Conservation (phyloP, 345 rosid genomes). For the Salix exigua region DNA sequence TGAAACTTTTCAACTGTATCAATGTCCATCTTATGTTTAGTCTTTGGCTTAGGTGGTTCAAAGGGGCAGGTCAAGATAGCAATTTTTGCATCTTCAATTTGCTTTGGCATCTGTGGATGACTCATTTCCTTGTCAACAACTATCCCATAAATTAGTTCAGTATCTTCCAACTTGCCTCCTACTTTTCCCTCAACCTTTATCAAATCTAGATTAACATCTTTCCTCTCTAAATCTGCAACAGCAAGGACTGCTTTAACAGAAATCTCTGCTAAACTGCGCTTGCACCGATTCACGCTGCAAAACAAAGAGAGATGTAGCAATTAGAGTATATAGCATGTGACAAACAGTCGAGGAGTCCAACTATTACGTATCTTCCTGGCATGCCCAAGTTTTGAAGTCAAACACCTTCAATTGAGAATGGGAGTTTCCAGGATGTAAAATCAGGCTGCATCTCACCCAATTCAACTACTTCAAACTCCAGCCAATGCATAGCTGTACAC, state of each 20-base stretch:
- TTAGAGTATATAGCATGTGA: not conserved
- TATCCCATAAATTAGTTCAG: slow-evolving; percentile 83
- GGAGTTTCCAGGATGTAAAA: not conserved
- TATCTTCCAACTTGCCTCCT: slow-evolving; percentile 86
- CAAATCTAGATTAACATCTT: slow-evolving; percentile 86
- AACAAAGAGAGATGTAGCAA: slow-evolving; percentile 5
- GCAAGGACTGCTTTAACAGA: slow-evolving; percentile 94
- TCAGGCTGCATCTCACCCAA: not conserved
- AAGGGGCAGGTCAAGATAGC: slow-evolving; percentile 96
- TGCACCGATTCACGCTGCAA: slow-evolving; percentile 90
- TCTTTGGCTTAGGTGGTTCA: slow-evolving; percentile 98
- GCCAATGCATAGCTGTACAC: not conserved
- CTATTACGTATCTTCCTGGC: not conserved
- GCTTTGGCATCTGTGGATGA: slow-evolving; percentile 98
- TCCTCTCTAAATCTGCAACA: slow-evolving; percentile 94
- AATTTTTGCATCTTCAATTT: slow-evolving; percentile 85
- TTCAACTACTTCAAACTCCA: not conserved
- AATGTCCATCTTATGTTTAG: slow-evolving; percentile 98
- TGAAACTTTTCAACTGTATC: slow-evolving; percentile 95
- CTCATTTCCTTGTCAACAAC: slow-evolving; percentile 91
- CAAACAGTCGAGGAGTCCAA: not conserved
- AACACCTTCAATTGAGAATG: not conserved
- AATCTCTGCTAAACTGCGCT: slow-evolving; percentile 86
- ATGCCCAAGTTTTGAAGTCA: not conserved
- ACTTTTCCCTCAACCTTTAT: slow-evolving; percentile 96